Percentiles rank a stretch among this genome's conserved stretches.
Evolutionary conservation across 768 basidiomycete species (phyloP).

Genomic region (Boletus patriciae): DNA sequence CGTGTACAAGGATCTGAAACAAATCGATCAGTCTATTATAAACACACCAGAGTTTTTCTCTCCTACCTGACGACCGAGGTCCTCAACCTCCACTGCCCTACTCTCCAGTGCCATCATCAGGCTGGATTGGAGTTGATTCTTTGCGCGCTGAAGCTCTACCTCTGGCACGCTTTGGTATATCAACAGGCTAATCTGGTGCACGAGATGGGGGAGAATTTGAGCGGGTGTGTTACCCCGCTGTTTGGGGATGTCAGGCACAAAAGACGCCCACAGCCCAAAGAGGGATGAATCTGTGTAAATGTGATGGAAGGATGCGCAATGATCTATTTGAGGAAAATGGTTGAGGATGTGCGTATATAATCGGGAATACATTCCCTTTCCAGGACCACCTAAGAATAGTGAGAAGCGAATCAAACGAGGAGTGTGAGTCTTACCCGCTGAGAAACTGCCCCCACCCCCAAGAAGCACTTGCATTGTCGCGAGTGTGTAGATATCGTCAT

Average conservation of each 20-base stretch:
- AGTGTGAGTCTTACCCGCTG: constrained; percentile 58
- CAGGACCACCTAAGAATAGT: constrained; percentile 71
- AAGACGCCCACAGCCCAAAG: constrained; percentile 88
- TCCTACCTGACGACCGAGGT: constrained; percentile 83
- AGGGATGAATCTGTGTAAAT: constrained; percentile 93
- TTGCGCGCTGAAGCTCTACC: constrained; percentile 78
- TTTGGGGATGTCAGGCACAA: constrained; percentile 63
- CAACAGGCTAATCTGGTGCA: constrained; percentile 83
- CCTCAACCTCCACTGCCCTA: constrained; percentile 79
- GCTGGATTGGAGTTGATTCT: constrained; percentile 92
- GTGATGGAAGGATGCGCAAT: constrained; percentile 96
- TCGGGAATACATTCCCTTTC: constrained; percentile 99
- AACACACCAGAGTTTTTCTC: not conserved
- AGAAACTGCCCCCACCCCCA: constrained; percentile 95
- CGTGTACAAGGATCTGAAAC: constrained; percentile 75
- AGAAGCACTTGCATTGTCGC: constrained; percentile 94
- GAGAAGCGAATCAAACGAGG: not conserved
- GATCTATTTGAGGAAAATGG: constrained; percentile 89
- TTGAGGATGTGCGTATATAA: constrained; percentile 96
- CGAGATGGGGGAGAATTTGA: constrained; percentile 79
- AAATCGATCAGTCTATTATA: constrained; percentile 5
- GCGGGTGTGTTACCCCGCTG: constrained; percentile 59
- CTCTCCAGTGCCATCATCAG: constrained; percentile 96
- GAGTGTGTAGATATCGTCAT: constrained; percentile 88
- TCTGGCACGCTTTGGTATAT: constrained; percentile 66